These are phyloP conservation scores for Lactifluus hygrophoroides DNA, from an alignment of 768 basidiomycete species.

Conservation along the genomic window DNA sequence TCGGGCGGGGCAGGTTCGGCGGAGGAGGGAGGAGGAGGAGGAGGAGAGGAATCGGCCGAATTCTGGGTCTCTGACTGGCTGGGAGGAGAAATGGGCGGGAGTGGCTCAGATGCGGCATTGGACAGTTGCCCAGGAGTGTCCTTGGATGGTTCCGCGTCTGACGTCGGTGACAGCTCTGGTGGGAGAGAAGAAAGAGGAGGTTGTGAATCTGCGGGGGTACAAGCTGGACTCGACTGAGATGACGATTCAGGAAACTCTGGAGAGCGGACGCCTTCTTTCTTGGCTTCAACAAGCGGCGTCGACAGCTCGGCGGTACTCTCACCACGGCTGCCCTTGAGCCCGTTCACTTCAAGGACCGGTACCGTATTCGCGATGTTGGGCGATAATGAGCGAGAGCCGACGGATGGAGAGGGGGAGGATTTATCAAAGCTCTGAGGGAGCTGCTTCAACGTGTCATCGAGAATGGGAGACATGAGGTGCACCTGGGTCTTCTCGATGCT, in stretches of 20 bases:
- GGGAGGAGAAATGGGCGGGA: neutral
- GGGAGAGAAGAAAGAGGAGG: neutral
- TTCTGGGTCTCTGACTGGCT: neutral
- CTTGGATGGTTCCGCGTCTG: neutral
- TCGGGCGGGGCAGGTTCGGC: neutral
- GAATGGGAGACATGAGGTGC: slow-evolving; percentile 20
- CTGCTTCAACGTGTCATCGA: slow-evolving; percentile 21
- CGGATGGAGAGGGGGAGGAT: slow-evolving; percentile 3
- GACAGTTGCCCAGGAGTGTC: neutral
- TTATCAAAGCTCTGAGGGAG: slow-evolving; percentile 19
- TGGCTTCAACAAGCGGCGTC: neutral
- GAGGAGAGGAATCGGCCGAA: neutral
- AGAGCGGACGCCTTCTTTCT: neutral
- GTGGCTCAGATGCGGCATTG: neutral
- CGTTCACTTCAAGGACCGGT: neutral
- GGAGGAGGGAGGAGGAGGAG: neutral
- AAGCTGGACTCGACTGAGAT: neutral
- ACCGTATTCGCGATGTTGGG: neutral
- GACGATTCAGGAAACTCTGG: neutral
- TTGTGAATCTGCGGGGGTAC: neutral
- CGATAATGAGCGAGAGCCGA: neutral
- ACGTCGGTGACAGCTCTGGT: neutral
- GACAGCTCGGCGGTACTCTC: neutral
- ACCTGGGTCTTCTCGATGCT: slow-evolving; percentile 29
- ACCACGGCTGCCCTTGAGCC: neutral